Percentiles rank a stretch among this genome's conserved stretches.
Conservation (phyloP, 176 grass and related monocot species). For the Carex scoparia region DNA sequence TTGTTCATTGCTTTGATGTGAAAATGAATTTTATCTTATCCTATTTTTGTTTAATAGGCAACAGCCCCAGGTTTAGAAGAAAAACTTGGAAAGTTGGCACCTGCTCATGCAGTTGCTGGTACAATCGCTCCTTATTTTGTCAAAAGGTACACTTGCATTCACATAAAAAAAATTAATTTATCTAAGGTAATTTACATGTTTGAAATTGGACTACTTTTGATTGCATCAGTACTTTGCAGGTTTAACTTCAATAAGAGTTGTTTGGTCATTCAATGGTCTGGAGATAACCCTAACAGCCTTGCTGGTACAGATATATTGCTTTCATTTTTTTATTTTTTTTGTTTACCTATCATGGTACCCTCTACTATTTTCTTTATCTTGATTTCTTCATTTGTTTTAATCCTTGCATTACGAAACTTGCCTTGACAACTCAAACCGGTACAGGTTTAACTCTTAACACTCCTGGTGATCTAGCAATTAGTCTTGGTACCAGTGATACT, state of each 20-base stretch:
- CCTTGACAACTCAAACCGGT: slow-evolving; percentile 14
- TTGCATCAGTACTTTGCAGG: slow-evolving; percentile 39
- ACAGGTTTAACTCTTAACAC: slow-evolving; percentile 90
- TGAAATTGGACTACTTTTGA: slow-evolving; percentile 1
- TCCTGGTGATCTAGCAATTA: slow-evolving; percentile 87
- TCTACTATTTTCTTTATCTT: neutral
- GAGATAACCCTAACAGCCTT: slow-evolving; percentile 96
- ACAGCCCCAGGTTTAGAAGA: slow-evolving; percentile 72
- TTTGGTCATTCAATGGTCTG: slow-evolving; percentile 88
- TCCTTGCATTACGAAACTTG: slow-evolving; percentile 5
- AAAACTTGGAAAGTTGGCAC: slow-evolving; percentile 71
- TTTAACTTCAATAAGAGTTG: slow-evolving; percentile 72
- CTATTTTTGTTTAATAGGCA: slow-evolving; percentile 42
- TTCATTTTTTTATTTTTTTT: slow-evolving; percentile 15
- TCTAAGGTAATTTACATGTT: neutral
- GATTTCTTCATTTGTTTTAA: neutral
- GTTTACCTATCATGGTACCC: neutral
- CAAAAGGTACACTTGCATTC: slow-evolving; percentile 44
- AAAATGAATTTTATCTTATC: slow-evolving; percentile 10
- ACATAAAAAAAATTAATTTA: neutral
- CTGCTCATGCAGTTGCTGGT: slow-evolving; percentile 70
- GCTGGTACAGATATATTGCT: slow-evolving; percentile 43
- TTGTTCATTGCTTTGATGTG: neutral
- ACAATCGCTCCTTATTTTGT: slow-evolving; percentile 79
- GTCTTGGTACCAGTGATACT: slow-evolving; percentile 96